These are phyloP conservation scores for Uncinocarpus reesii DNA, from an alignment of 2,329 filamentous ascomycete genomes.

Conservation along the genomic window DNA sequence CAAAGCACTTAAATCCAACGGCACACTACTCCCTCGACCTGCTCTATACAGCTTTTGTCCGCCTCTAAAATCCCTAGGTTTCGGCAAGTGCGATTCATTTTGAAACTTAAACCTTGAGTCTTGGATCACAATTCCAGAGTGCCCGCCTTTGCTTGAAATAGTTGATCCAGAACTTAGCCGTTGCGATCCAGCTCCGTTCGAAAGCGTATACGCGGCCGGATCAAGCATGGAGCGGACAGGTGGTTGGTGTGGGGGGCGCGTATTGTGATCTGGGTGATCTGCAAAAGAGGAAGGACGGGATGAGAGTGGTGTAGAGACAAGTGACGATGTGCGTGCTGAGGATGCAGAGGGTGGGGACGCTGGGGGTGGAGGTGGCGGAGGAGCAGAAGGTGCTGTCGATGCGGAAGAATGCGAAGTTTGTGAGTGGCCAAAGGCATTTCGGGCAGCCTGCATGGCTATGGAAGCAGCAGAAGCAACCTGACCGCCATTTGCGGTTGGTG, in stretches of 20 bases:
- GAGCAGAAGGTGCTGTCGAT: conserved; percentile 27
- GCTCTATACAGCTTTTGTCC: conserved; percentile 71
- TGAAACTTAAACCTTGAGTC: conserved; percentile 83
- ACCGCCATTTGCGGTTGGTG: conserved; percentile 32
- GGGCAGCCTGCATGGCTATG: conserved; percentile 50
- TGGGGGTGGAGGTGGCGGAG: conserved; percentile 36
- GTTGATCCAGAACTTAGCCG: conserved; percentile 22
- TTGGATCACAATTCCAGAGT: conserved; percentile 46
- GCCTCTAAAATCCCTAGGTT: conserved; percentile 70
- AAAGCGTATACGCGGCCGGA: conserved; percentile 64
- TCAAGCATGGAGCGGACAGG: conserved; percentile 57
- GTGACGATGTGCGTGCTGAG: conserved; percentile 34
- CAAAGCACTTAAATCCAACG: conserved; percentile 64
- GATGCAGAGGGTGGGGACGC: conserved; percentile 35
- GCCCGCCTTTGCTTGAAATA: conserved; percentile 12
- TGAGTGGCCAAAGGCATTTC: conserved; percentile 46
- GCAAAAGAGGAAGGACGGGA: conserved; percentile 33
- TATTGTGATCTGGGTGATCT: conserved; percentile 18
- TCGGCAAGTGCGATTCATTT: conserved; percentile 68
- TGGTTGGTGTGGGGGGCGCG: conserved; percentile 35
- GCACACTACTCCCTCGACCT: conserved; percentile 86
- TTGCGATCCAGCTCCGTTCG: conserved; percentile 45
- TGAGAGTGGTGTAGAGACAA: conserved; percentile 28
- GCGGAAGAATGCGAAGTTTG: conserved; percentile 38
- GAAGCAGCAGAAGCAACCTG: conserved; percentile 32